Evolutionary conservation across 2,329 filamentous ascomycete genomes (phyloP).

Genomic region (Cyphellophora europaea): DNA sequence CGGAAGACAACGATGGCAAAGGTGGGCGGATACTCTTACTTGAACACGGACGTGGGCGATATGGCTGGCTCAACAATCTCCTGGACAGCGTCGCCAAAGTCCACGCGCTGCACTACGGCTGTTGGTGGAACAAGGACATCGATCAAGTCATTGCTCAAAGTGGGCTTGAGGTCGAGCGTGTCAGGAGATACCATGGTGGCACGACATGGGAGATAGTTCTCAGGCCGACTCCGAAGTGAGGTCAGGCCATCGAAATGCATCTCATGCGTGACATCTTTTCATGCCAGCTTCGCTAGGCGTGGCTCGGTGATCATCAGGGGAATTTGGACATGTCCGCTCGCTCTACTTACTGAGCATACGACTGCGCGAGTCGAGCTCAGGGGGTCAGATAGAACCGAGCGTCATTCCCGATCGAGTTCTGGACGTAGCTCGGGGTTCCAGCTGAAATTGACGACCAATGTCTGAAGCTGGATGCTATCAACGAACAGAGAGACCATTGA

Average conservation of each 20-base stretch:
- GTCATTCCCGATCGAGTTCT: no score
- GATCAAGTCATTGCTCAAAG: slow-evolving; percentile 36
- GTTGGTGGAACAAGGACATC: slow-evolving; percentile 45
- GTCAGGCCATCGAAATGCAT: neutral
- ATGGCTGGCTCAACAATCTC: slow-evolving; percentile 36
- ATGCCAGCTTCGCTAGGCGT: no score
- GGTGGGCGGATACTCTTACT: slow-evolving; percentile 36
- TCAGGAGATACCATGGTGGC: slow-evolving; percentile 35
- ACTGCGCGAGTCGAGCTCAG: no score
- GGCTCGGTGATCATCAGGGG: no score
- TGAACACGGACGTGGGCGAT: slow-evolving; percentile 39
- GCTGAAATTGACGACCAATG: no score
- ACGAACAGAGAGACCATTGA: no score
- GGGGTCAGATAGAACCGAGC: no score
- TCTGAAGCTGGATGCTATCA: no score
- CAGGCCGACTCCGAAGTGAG: slow-evolving; percentile 8
- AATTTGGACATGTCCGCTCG: no score
- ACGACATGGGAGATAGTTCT: slow-evolving; percentile 34
- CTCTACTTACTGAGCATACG: no score
- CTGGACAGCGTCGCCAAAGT: slow-evolving; percentile 37
- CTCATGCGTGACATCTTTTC: neutral
- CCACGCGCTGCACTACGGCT: slow-evolving; percentile 41
- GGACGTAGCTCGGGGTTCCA: no score
- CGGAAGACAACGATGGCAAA: slow-evolving; percentile 7
- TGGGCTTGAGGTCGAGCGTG: slow-evolving; percentile 37